These are phyloP conservation scores for Rhodosporidiobolus sp. DNA, from an alignment of 768 basidiomycete genomes.

Conservation along the genomic window DNA sequence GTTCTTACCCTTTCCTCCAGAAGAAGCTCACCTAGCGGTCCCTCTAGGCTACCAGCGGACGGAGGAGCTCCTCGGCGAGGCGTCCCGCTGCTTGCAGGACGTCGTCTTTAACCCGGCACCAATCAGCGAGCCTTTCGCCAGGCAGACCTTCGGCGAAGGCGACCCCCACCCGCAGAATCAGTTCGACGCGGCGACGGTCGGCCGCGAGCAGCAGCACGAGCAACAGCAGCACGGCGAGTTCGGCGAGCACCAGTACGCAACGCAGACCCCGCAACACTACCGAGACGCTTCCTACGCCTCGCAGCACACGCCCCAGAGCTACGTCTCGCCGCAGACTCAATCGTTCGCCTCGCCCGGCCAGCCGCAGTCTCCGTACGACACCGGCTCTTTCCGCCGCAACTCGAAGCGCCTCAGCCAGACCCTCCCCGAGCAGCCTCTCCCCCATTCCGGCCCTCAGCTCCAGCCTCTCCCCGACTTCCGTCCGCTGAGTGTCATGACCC, in stretches of 20 bases:
- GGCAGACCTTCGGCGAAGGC: background rate
- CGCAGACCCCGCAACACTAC: background rate
- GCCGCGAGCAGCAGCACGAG: background rate
- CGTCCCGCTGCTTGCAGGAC: slow-evolving; percentile 47
- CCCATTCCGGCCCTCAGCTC: slow-evolving; percentile 26
- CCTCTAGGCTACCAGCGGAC: slow-evolving; percentile 46
- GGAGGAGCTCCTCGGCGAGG: slow-evolving; percentile 48
- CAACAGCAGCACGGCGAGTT: background rate
- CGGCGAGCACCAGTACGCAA: background rate
- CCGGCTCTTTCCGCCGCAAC: background rate
- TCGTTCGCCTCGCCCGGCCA: background rate
- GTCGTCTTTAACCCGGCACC: slow-evolving; percentile 42
- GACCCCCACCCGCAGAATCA: background rate
- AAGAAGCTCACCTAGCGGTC: background rate
- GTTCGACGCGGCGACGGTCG: background rate
- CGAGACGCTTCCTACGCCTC: background rate
- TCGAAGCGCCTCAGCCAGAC: background rate
- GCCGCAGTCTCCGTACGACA: background rate
- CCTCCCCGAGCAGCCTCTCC: background rate
- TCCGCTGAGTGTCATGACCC: slow-evolving; percentile 12
- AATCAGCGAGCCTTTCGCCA: slow-evolving; percentile 34
- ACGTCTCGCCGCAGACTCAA: background rate
- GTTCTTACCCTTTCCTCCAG: background rate
- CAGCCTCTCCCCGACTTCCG: slow-evolving; percentile 32
- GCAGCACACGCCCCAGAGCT: background rate